Percentiles rank a stretch among this genome's conserved stretches.
phyloP scores from a whole-genome alignment of 2,329 filamentous ascomycete species.

The Nectriaceae sp. region DNA sequence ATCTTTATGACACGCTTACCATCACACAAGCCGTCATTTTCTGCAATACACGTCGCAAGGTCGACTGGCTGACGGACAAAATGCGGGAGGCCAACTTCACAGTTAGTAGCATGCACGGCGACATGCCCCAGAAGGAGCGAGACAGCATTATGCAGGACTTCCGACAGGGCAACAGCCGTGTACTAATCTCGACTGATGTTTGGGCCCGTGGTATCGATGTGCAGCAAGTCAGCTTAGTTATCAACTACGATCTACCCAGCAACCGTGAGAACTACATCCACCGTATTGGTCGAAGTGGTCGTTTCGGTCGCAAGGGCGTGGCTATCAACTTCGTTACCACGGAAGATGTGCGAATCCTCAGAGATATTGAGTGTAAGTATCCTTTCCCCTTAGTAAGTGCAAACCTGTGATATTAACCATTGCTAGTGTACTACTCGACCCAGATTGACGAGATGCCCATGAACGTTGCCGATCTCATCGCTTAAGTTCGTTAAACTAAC shows the following conservation, averaged over 20 bases:
- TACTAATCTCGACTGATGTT: slow-evolving; percentile 95
- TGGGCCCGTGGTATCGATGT: slow-evolving; percentile 99
- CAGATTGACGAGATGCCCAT: slow-evolving; percentile 99
- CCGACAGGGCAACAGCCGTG: slow-evolving; percentile 91
- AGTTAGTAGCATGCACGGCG: slow-evolving; percentile 97
- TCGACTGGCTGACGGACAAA: slow-evolving; percentile 99
- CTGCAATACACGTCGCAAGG: slow-evolving; percentile 98
- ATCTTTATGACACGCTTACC: slow-evolving; percentile 97
- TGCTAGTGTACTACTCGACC: slow-evolving; percentile 84
- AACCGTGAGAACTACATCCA: slow-evolving; percentile 99
- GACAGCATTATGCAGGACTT: slow-evolving; percentile 99
- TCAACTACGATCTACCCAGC: slow-evolving; percentile 97
- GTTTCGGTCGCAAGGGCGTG: slow-evolving; percentile 97
- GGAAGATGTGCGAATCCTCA: slow-evolving; percentile 94
- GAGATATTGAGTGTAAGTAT: slow-evolving; percentile 86
- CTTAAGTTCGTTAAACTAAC: slow-evolving; percentile 42
- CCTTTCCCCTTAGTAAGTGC: not conserved
- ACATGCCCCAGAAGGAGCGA: slow-evolving; percentile 98
- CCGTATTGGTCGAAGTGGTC: slow-evolving; percentile 91
- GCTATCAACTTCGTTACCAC: slow-evolving; percentile 99
- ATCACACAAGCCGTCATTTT: slow-evolving; percentile 99
- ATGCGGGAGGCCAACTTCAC: slow-evolving; percentile 99
- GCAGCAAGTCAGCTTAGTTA: slow-evolving; percentile 95
- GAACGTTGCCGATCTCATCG: slow-evolving; percentile 73
- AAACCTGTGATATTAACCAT: slow-evolving; percentile 33